Base-by-base conservation (phyloP, 345 rosid genomes). In the Citrus reticulata region DNA sequence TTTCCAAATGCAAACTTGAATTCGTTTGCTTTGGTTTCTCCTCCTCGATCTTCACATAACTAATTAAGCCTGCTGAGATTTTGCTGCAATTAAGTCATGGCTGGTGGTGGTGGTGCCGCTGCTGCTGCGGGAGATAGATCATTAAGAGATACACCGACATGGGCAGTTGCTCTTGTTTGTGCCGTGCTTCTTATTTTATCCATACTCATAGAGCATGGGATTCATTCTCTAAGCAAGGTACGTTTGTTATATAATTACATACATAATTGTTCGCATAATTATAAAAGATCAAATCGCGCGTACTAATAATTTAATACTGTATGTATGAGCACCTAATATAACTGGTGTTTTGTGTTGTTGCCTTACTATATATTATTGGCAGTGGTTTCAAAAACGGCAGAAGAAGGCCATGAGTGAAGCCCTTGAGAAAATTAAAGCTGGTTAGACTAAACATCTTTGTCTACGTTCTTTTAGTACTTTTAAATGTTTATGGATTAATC, bases 351-450 rank as follows among this genome's bases (percentile, higher is more conserved):
- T 24, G 9, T 7, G 6, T 14, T 55, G 46, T 27, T 6, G 7
- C 17, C 1, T 29, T 7, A 35, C 68, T 7, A 32, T 74, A 10
- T 42, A 24, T 11, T 46, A 46, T 13, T 3, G 74, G 40, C 85
- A 89, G 95, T 88, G 86, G 88, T 89, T 91, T 58, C 87, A 82
- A 22, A 83, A 77, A 58, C 85, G 82, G 14, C 84, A 86, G 57
- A 89, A 91, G 87, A 85, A 76, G 54, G 95, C 89, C 70, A 83
- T 91, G 79, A 72, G 10, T 37, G 93, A 89, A 77, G 95, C 93
- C 24, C 77, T 91, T 70, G 93, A 85, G 86, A 89, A 91, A 77
- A 78, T 91, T 24, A 91, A 91, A 88, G 83, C 79, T 1, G 93
- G 93, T 87, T 30, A 59, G 20, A 17, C 22, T 4, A 54, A 19